Evolutionary conservation across 2,329 filamentous ascomycete species (phyloP), one percentile per base, ranked within the genome.

Genomic region (Aspergillus sp.): DNA sequence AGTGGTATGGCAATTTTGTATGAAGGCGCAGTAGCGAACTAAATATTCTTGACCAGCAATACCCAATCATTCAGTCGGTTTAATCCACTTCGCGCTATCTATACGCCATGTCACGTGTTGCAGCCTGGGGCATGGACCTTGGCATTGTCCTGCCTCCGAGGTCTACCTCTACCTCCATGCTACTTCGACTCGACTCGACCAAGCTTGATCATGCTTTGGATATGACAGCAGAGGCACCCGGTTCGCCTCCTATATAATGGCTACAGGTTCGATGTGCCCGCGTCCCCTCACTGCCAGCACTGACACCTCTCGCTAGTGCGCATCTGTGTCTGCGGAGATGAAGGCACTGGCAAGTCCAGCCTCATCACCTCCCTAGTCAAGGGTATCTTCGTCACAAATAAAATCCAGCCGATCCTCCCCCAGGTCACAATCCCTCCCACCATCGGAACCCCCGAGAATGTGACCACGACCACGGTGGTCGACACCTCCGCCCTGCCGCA

Each of bases 291-390:
- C n/a, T 25, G 11, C 16, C 19, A 26, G 26, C 7, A 36, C 26
- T 22, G 17, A 39, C 35, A 8, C 44, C 25, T 32, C 8, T 15
- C 5, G 24, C 28, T 55, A 75, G 89, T 96, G 40, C 83, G 91
- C 44, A 88, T 96, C 53, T 94, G 86, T 61, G 85, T 96, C 37
- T 95, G 88, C 66, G 91, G 91, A 53, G 91, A 98, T 60, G 89
- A 96, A 64, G 83, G 83, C 49, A 86, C 83, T n/a, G 86, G 86
- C 50, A 94, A 94, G 66, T 91, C 83, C 39, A 91, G 84, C 60
- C 72, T 94, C 58, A 93, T 94, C 55, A 91, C 88, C 35, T 93
- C 86, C 36, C 78, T 98, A 24, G 89, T 98, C 58, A 96, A 96
- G 58, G 89, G 95, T 57, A 83, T 89, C 59, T 98, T 96, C 61